A percentile compares a stretch with the other conserved stretches of the same genome.
phyloP scores from a whole-genome alignment of 345 rosid genomes.

The Acer campestre region DNA sequence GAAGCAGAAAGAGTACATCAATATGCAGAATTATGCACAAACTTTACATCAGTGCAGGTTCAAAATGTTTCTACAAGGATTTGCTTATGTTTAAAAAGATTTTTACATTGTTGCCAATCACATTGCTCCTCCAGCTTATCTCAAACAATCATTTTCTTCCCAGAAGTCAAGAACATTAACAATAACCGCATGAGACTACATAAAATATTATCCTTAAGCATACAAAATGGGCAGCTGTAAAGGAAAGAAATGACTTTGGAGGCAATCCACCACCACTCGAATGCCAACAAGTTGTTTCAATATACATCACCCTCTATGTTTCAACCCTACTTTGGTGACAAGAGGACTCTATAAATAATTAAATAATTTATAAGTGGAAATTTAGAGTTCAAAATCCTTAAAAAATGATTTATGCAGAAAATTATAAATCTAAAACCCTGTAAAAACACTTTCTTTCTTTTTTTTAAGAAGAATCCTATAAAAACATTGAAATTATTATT shows the following conservation, averaged over 20 bases:
- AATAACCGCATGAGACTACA: background rate
- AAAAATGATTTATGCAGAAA: background rate
- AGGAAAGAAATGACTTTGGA: constrained; percentile 9
- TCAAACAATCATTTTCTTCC: background rate
- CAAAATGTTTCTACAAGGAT: background rate
- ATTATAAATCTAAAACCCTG: background rate
- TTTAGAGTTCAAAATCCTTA: background rate
- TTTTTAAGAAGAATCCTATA: background rate
- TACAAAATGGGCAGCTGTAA: background rate
- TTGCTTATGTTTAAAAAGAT: background rate
- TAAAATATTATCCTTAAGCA: background rate
- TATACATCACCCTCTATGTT: too few relatives aligned
- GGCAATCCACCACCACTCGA: background rate
- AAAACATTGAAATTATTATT: background rate
- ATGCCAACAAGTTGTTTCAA: background rate
- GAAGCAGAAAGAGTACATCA: background rate
- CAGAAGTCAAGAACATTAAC: background rate
- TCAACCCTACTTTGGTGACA: too few relatives aligned
- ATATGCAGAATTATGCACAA: background rate
- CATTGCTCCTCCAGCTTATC: background rate
- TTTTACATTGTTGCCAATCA: background rate
- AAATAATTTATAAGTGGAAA: background rate
- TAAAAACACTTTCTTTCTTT: too few relatives aligned
- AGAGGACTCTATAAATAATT: too few relatives aligned
- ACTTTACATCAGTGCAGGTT: background rate